Conservation (phyloP, 75 land plant species). For the Pseudotsuga menziesii region DNA sequence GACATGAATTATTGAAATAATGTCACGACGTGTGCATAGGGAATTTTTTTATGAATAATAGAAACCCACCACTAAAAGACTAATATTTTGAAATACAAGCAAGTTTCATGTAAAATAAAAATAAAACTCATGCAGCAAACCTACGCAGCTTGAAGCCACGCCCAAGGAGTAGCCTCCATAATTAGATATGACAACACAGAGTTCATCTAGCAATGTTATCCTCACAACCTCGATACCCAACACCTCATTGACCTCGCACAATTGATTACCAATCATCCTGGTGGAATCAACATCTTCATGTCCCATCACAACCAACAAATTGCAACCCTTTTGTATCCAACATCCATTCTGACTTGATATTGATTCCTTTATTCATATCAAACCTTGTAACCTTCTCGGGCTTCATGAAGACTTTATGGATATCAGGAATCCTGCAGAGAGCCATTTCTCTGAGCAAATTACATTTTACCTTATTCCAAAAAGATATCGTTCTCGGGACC, state of each 20-base stretch:
- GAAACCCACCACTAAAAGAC: no score
- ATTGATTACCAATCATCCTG: constrained; percentile 41
- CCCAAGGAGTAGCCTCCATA: no score
- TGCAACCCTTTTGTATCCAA: constrained; percentile 58
- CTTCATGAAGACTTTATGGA: constrained; percentile 44
- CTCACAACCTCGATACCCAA: constrained; percentile 79
- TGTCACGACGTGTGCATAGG: no score
- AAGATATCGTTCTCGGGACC: constrained; percentile 40
- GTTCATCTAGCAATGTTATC: constrained; percentile 65
- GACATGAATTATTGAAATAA: no score
- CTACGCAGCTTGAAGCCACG: no score
- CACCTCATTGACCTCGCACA: constrained; percentile 53
- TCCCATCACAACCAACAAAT: constrained; percentile 51
- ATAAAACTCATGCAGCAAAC: no score
- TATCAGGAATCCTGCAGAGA: constrained; percentile 48
- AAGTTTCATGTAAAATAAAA: no score
- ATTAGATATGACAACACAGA: constrained; percentile 43
- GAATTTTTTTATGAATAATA: no score
- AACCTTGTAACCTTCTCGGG: constrained; percentile 24
- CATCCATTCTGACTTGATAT: constrained; percentile 43
- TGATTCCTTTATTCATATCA: constrained; percentile 32
- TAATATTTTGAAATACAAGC: no score
- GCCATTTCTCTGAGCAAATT: constrained; percentile 52
- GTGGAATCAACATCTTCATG: constrained; percentile 52
- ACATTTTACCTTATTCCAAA: constrained; percentile 43